Percentiles rank a stretch among this genome's conserved stretches.
Conservation (phyloP, 2,329 filamentous ascomycete species). For the Fusarium sp. region DNA sequence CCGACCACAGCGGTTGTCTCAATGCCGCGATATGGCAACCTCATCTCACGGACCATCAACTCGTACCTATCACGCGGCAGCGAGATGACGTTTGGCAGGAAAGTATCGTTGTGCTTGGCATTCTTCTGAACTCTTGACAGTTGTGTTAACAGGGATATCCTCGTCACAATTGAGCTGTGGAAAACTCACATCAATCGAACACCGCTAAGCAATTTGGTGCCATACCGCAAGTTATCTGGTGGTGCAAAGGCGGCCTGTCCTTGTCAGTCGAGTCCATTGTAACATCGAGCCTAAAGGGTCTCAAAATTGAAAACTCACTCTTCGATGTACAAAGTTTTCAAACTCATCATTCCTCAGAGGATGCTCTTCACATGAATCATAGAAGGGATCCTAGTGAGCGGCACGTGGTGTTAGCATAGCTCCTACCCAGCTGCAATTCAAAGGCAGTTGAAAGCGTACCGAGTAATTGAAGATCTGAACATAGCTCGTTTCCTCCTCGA, state of each 20-base stretch:
- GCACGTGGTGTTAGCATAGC: neutral
- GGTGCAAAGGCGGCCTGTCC: conserved; percentile 69
- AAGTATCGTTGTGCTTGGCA: conserved; percentile 71
- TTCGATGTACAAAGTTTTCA: conserved; percentile 68
- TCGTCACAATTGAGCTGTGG: neutral
- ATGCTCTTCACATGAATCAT: conserved; percentile 68
- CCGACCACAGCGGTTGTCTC: conserved; percentile 73
- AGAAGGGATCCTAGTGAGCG: conserved; percentile 62
- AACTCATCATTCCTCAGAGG: conserved; percentile 69
- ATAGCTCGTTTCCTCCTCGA: conserved; percentile 69
- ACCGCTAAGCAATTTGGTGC: conserved; percentile 64
- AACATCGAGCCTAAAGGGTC: neutral
- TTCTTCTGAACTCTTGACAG: conserved; percentile 68
- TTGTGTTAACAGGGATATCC: conserved; percentile 12
- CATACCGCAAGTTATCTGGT: conserved; percentile 58
- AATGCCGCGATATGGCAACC: conserved; percentile 70
- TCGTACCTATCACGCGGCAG: conserved; percentile 66
- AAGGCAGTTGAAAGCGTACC: conserved; percentile 55
- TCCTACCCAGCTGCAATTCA: neutral
- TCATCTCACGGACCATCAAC: conserved; percentile 69
- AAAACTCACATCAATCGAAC: conserved; percentile 69
- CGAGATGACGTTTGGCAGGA: conserved; percentile 69
- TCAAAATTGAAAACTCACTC: conserved; percentile 56
- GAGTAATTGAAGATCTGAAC: conserved; percentile 74
- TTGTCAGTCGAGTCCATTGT: conserved; percentile 23